Conservation (phyloP, 2,329 filamentous ascomycete species). For the Penicillium verrucosum region DNA sequence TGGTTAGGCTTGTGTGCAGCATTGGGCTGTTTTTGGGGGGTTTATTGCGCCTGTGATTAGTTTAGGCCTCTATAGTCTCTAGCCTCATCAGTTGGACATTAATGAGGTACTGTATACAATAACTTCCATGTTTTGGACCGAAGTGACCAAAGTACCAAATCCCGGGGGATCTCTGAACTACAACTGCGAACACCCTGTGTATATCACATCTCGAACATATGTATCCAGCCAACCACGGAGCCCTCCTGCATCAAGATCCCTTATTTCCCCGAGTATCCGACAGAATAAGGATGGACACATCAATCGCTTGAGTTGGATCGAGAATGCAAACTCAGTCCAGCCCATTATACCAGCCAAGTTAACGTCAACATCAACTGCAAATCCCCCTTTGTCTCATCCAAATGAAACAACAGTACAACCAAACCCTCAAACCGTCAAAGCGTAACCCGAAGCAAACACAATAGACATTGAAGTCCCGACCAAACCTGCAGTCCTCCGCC, state of each 20-base stretch:
- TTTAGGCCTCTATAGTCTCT: background rate
- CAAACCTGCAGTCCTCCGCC: constrained; percentile 16
- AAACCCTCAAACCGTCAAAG: background rate
- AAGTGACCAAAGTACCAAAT: constrained; percentile 1
- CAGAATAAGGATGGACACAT: background rate
- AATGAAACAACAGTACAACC: background rate
- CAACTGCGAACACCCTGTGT: constrained; percentile 9
- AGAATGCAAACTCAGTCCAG: background rate
- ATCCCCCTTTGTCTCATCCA: background rate
- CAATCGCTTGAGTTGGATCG: background rate
- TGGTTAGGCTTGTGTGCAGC: constrained; percentile 11
- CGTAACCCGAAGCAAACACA: background rate
- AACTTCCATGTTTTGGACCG: background rate
- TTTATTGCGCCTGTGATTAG: background rate
- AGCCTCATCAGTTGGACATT: constrained; percentile 3
- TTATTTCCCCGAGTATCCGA: constrained; percentile 15
- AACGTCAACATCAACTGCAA: background rate
- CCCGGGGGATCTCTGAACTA: constrained; percentile 9
- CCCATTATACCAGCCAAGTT: background rate
- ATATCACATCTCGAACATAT: constrained; percentile 8
- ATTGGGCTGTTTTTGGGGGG: constrained; percentile 9
- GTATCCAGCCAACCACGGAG: constrained; percentile 4
- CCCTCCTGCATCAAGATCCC: constrained; percentile 8
- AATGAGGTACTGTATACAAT: background rate
- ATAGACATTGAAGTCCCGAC: constrained; percentile 19